Evolutionary conservation across 2,329 filamentous ascomycete species (phyloP).

Genomic region (Hypoxylon sp.): DNA sequence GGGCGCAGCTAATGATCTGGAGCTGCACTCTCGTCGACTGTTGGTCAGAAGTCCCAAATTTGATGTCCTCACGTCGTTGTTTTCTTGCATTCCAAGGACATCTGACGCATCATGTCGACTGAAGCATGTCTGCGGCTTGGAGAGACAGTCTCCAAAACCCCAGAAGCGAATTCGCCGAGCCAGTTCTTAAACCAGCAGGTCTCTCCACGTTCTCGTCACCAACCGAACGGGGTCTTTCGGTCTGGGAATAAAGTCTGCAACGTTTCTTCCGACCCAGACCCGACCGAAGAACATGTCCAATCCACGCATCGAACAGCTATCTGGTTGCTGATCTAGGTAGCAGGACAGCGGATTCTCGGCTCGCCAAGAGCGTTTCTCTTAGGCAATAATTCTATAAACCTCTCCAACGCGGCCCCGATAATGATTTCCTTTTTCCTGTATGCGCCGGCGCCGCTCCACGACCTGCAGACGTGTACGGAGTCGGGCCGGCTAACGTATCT

Average conservation of each 20-base stretch:
- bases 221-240: slow-evolving; percentile 18
- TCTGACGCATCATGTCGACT: background rate
- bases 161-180: slow-evolving; percentile 20
- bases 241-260: slow-evolving; percentile 31
- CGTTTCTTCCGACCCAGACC: slow-evolving; percentile 29
- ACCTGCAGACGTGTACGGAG: slow-evolving; percentile 12
- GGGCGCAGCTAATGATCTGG: slow-evolving; percentile 28
- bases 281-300: slow-evolving; percentile 16
- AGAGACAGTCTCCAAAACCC: background rate
- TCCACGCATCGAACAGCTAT: slow-evolving; percentile 26
- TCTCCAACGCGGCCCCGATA: slow-evolving; percentile 17
- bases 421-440: slow-evolving; percentile 16
- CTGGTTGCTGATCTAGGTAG: slow-evolving; percentile 23
- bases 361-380: slow-evolving; percentile 13
- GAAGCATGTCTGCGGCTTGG: background rate
- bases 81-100: background rate
- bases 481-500: slow-evolving; percentile 21
- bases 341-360: slow-evolving; percentile 12
- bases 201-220: slow-evolving; percentile 14
- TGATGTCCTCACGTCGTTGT: slow-evolving; percentile 28
- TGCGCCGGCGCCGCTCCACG: slow-evolving; percentile 6
- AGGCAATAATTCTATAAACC: slow-evolving; percentile 9
- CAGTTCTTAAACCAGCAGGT: slow-evolving; percentile 26
- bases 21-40: slow-evolving; percentile 5
- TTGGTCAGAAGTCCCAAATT: slow-evolving; percentile 18